phyloP scores from a whole-genome alignment of 371 early-diverging fungal species.

The Rhizopus sp. region DNA sequence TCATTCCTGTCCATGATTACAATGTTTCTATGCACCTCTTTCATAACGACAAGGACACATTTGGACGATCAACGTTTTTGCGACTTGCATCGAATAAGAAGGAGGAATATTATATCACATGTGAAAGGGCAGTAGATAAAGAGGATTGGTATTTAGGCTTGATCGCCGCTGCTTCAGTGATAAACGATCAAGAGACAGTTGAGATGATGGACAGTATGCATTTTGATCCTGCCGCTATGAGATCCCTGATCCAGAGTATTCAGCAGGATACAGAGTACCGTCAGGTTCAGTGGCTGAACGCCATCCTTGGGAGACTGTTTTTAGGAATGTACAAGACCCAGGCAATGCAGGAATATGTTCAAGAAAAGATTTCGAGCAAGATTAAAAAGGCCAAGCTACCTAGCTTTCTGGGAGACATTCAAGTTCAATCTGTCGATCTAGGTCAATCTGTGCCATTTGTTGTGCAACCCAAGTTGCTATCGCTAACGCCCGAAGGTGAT shows the following conservation, averaged over 20 bases:
- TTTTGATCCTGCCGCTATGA: constrained; percentile 52
- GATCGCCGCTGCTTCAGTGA: constrained; percentile 42
- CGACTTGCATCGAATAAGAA: constrained; percentile 36
- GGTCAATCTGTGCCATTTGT: constrained; percentile 85
- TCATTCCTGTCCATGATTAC: constrained; percentile 71
- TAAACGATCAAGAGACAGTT: constrained; percentile 27
- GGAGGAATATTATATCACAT: constrained; percentile 47
- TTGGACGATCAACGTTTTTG: constrained; percentile 54
- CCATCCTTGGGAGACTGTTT: constrained; percentile 81
- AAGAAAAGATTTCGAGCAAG: constrained; percentile 66
- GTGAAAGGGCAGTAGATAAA: constrained; percentile 70
- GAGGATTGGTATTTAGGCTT: constrained; percentile 87
- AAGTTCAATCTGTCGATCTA: constrained; percentile 70
- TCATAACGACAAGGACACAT: constrained; percentile 59
- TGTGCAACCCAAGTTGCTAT: constrained; percentile 72
- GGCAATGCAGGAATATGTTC: constrained; percentile 54
- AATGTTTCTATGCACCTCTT: constrained; percentile 64
- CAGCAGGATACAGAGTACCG: constrained; percentile 58
- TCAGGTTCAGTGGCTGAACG: constrained; percentile 84
- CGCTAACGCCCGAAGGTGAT: constrained; percentile 69
- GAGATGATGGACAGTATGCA: constrained; percentile 49
- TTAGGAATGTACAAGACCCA: constrained; percentile 71
- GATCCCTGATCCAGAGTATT: constrained; percentile 48
- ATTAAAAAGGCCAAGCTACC: constrained; percentile 66
- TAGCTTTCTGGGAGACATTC: constrained; percentile 76